A percentile compares a stretch with the other conserved stretches of the same genome.
These are phyloP conservation scores for Acorus gramineus DNA, from an alignment of 106 monocot species.

Conservation along the genomic window DNA sequence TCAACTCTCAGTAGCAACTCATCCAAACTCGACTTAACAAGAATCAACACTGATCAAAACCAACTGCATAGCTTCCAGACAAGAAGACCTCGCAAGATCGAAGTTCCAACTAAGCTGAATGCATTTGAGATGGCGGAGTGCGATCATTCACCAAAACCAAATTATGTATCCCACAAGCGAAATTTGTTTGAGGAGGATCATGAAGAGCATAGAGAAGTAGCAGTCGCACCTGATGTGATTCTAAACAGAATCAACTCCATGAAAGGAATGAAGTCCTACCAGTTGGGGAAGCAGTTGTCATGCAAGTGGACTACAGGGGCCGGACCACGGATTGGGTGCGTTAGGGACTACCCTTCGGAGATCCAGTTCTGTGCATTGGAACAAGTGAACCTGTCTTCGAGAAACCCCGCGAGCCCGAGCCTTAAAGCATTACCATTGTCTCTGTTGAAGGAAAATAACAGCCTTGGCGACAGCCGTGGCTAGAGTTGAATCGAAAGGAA, in stretches of 20 bases:
- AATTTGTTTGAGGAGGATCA: not conserved
- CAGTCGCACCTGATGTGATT: not conserved
- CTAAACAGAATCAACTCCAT: not conserved
- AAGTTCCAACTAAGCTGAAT: not conserved
- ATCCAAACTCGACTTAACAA: constrained; percentile 17
- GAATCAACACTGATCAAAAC: not conserved
- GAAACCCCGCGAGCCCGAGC: not conserved
- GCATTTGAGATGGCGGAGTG: not conserved
- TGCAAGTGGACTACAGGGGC: constrained; percentile 35
- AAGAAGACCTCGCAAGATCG: not conserved
- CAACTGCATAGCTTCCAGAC: no score
- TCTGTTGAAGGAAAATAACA: no score
- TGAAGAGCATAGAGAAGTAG: not conserved
- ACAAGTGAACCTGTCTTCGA: constrained; percentile 35
- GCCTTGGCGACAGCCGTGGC: no score
- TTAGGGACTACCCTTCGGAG: constrained; percentile 28
- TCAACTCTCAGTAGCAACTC: constrained; percentile 5
- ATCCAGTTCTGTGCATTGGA: constrained; percentile 30
- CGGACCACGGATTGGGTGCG: constrained; percentile 38
- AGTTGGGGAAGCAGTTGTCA: constrained; percentile 13
- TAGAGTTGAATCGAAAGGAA: no score
- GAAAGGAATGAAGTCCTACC: constrained; percentile 2
- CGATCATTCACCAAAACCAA: not conserved
- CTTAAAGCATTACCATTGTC: not conserved
- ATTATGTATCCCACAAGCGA: constrained; percentile 5